Evolutionary conservation across 257 asterid species (phyloP).

Genomic region (Forsythia suspensa): DNA sequence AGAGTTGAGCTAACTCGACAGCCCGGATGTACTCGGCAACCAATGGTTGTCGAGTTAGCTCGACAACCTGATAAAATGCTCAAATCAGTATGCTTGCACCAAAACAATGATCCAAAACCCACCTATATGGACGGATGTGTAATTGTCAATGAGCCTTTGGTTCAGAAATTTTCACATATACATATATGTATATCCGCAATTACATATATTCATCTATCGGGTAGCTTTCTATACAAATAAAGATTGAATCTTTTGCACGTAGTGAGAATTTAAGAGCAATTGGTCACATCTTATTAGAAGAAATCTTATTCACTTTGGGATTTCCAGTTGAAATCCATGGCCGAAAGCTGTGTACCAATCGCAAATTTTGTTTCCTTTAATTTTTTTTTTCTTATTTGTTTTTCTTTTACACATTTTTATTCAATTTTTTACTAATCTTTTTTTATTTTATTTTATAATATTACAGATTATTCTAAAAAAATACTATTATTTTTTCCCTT

Average conservation of each 20-base stretch:
- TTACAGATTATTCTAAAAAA: too few relatives aligned
- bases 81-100: not conserved
- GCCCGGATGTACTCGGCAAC: too few relatives aligned
- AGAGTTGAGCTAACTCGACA: too few relatives aligned
- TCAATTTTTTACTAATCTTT: too few relatives aligned
- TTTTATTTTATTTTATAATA: too few relatives aligned
- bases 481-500: too few relatives aligned
- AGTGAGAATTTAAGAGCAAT: not conserved
- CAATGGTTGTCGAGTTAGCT: too few relatives aligned
- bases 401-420: too few relatives aligned
- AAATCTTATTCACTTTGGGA: slow-evolving; percentile 35
- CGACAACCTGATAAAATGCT: too few relatives aligned
- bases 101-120: not conserved
- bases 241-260: slow-evolving; percentile 25
- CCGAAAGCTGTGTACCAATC: slow-evolving; percentile 43
- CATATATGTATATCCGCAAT: slow-evolving; percentile 21
- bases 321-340: slow-evolving; percentile 48
- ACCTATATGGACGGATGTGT: not conserved
- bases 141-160: slow-evolving; percentile 7
- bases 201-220: slow-evolving; percentile 7
- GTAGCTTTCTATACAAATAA: slow-evolving; percentile 8
- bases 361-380: too few relatives aligned
- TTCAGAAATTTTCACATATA: slow-evolving; percentile 41
- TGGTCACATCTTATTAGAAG: slow-evolving; percentile 50
- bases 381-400: too few relatives aligned